These are phyloP conservation scores for Macrolepiota albuminosa DNA, from an alignment of 768 basidiomycete species.

Conservation along the genomic window DNA sequence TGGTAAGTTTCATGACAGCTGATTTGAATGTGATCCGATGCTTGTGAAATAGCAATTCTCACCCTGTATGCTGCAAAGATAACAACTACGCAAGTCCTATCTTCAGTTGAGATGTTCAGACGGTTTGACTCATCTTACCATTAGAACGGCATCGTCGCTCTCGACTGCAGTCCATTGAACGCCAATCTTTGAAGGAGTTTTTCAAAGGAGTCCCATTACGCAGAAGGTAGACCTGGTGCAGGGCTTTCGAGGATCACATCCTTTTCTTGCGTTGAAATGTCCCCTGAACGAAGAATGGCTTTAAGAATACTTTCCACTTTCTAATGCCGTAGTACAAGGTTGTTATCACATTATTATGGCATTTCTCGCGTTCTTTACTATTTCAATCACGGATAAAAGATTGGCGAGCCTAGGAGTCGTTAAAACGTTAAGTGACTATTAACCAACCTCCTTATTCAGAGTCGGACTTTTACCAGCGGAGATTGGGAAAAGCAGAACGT, in stretches of 20 bases:
- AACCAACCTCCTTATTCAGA: background rate
- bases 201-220: too few relatives aligned
- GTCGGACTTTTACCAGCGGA: background rate
- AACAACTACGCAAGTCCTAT: slow-evolving; percentile 14
- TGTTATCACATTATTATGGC: background rate
- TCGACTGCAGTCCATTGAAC: slow-evolving; percentile 10
- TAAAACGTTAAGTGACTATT: background rate
- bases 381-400: background rate
- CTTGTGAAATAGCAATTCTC: slow-evolving; percentile 3
- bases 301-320: background rate
- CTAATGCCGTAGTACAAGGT: background rate
- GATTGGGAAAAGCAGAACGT: background rate
- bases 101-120: background rate
- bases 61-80: slow-evolving; percentile 17
- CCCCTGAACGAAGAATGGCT: background rate
- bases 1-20: slow-evolving; percentile 7
- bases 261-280: background rate
- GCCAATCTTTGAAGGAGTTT: background rate
- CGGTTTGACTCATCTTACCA: background rate
- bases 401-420: background rate
- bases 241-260: background rate
- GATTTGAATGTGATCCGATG: background rate
- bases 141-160: slow-evolving; percentile 6
- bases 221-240: background rate
- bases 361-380: background rate